Base-by-base conservation (phyloP, 2,329 filamentous ascomycete species). In the Sarocladium oryzae region DNA sequence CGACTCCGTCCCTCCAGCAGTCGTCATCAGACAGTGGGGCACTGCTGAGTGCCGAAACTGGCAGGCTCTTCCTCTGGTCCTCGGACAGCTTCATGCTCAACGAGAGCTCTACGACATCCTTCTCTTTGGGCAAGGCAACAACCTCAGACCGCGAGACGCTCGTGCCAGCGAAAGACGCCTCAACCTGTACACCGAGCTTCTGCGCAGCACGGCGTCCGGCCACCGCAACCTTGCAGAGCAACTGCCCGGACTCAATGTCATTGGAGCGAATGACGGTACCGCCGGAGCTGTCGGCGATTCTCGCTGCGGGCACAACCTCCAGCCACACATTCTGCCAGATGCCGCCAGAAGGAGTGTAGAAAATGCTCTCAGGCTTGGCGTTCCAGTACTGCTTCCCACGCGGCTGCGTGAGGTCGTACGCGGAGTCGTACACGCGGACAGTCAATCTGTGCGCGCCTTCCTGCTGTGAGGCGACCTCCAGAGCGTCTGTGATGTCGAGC, bases 321-420 rank as follows among this genome's bases (percentile, higher is more conserved):
- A 79, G 63, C 73, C 76, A 79, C 2, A 81, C 78, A 15, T 66
- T 72, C 61, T 81, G 78, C 78, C 78, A 81, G 52, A 81, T 78
- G 21, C 78, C 78, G 24, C 75, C 75, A 8, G 75, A 77, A 0
- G 78, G 78, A 1, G 76, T 79, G 58, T 81, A 81, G 58, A 80
- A 81, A 57, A 81, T 81, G 49, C 74, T 78, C 61, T 84, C 79
- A 0, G 80, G 78, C 61, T 80, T 71, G 1, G 77, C 75, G 3
- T 71, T 74, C 80, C 80, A 84, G 59, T 82, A 83, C 63, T 87
- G 84, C 62, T 87, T 87, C 0, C 84, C 84, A 28, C 84, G 72
- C 1, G 81, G 84, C 61, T 86, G 83, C 0, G 77, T 76, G 7
- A 85, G 66, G 54, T 86, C 83, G 53, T 76, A 78, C 0, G 82